A percentile compares a stretch with the other conserved stretches of the same genome.
These are phyloP conservation scores for Annulohypoxylon maeteangense DNA, from an alignment of 495 filamentous ascomycete species.

Conservation along the genomic window DNA sequence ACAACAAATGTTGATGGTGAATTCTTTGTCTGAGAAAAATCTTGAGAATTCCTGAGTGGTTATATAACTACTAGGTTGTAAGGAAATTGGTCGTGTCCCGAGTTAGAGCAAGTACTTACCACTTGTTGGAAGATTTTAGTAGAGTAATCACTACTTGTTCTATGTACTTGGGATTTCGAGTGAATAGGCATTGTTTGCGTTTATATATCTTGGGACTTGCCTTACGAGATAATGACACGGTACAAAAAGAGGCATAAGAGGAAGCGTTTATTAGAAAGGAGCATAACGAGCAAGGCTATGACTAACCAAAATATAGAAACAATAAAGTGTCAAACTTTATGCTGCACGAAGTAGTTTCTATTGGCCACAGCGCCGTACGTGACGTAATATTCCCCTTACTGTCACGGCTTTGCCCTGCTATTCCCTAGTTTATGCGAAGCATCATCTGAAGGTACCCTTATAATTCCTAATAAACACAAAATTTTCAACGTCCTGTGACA, in stretches of 20 bases:
- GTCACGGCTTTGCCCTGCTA: neutral
- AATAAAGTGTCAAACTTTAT: neutral
- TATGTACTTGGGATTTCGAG: neutral
- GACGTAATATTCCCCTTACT: neutral
- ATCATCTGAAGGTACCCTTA: neutral
- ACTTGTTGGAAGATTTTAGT: neutral
- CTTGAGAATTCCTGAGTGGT: neutral
- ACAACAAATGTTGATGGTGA: no score
- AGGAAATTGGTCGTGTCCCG: neutral
- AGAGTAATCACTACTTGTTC: neutral
- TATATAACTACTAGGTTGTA: no score
- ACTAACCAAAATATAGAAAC: neutral
- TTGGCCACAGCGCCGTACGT: neutral
- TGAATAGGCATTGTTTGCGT: neutral
- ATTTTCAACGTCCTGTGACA: neutral
- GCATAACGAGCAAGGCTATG: neutral
- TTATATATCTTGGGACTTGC: neutral
- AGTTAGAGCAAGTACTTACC: neutral
- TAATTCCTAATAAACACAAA: neutral
- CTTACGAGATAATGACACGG: neutral
- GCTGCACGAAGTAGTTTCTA: neutral
- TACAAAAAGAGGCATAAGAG: neutral
- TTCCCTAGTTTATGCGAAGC: neutral
- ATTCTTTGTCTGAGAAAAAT: no score
- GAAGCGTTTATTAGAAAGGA: neutral